Evolutionary conservation across 768 basidiomycete species (phyloP), one percentile per base, ranked within the genome.

Genomic region (Auricularia sp.): DNA sequence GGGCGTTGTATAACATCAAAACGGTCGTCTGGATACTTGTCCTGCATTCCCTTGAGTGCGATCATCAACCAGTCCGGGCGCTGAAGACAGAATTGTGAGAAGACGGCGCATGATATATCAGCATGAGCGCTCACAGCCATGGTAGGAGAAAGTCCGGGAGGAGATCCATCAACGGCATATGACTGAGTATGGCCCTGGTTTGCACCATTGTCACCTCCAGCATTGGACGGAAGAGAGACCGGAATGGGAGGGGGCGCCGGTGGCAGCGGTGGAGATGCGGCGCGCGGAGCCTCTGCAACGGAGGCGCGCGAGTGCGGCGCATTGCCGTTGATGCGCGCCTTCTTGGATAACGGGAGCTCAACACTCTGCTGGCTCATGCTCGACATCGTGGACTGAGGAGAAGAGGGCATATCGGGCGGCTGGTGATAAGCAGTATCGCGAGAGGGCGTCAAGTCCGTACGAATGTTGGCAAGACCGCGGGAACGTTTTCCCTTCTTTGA

Each of bases 1-100:
- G 85, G 88, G 36, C 85, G 82, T 39, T 85, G 76, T 37, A 90
- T 85, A 18, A 90, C 83, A 69, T 92, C 89, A 69, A 98, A 95
- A 66, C 74, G 83, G 74, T 98, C 95, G 67, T 90, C 82, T 1
- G 88, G 86, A 71, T 92, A 95, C 75, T 81, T 83, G 8, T 77
- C 74, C 70, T 88, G 85, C 81, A 94, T 83, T 1, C 77, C 78
- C 61, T 82, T 80, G 71, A 89, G 82, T n/a, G 90, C 86, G 24
- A 70, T 69, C n/a, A 79, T 76, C 47, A 94, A 78, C 92, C 94
- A 95, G 21, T 77, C 71, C 0, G 92, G 92, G 21, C 81, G 82
- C 78, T 85, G 66, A 54, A 34, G 29, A 24, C 4, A 16, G 21
- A 33, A 45, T 39, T 10, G 16, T 37, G 7, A 42, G 13, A 42